Evolutionary conservation across 1,284 basidiomycete genomes (phyloP).

Genomic region (Tylopilus sp.): DNA sequence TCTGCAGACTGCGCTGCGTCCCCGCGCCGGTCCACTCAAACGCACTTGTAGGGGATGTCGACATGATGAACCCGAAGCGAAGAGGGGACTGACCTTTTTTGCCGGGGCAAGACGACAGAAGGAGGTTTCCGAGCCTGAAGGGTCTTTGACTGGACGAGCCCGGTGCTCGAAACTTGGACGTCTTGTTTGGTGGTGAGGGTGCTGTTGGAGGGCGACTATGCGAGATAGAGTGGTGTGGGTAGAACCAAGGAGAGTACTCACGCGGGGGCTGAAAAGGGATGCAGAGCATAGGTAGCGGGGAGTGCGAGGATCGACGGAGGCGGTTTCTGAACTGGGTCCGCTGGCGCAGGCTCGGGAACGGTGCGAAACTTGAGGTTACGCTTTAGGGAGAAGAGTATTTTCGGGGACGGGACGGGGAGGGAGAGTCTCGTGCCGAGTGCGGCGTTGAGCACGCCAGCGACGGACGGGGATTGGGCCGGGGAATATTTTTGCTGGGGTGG

Average conservation of each 20-base stretch:
- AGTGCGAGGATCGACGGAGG: slow-evolving; percentile 15
- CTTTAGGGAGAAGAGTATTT: slow-evolving; percentile 26
- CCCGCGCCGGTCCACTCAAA: slow-evolving; percentile 77
- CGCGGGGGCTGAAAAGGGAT: slow-evolving; percentile 19
- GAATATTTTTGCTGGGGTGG: slow-evolving; percentile 24
- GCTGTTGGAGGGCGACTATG: slow-evolving; percentile 20
- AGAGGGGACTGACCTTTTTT: slow-evolving; percentile 69
- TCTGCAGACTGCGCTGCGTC: slow-evolving; percentile 81
- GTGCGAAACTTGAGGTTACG: slow-evolving; percentile 17
- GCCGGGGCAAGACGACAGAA: slow-evolving; percentile 91
- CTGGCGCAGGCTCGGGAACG: too few species aligned
- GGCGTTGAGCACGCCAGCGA: slow-evolving; percentile 45
- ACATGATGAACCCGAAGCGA: not conserved
- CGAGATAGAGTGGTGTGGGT: not conserved
- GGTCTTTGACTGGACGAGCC: slow-evolving; percentile 10
- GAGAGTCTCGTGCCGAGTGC: slow-evolving; percentile 44
- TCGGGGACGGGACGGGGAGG: slow-evolving; percentile 19
- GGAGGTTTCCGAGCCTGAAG: slow-evolving; percentile 77
- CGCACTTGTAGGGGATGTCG: slow-evolving; percentile 54
- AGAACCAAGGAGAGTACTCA: slow-evolving; percentile 10
- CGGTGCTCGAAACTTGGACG: slow-evolving; percentile 13
- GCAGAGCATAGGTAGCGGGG: slow-evolving; percentile 15
- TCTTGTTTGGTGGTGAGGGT: slow-evolving; percentile 21
- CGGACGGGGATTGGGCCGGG: slow-evolving; percentile 29
- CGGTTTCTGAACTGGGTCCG: too few species aligned